Evolutionary conservation across 192 early-diverging fungal species (phyloP), one percentile per base, ranked within the genome.

Genomic region (Oehlia diaphana): DNA sequence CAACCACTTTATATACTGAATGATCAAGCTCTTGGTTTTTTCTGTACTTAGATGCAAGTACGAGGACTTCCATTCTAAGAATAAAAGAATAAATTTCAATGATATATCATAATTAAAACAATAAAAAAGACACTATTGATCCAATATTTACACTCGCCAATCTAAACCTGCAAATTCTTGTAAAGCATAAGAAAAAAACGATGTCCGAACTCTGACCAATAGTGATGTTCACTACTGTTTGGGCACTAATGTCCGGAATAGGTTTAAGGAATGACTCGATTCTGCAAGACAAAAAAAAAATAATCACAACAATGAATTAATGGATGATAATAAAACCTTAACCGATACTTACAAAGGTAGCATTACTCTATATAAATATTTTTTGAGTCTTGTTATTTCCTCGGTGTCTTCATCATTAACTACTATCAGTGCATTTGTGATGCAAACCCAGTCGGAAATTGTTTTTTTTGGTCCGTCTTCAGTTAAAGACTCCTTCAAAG

Each of bases 331-430:
- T 49, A 37, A 69, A 69, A 28, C 42, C 0, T 19, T 2, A 6
- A 14, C 9, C 1, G 70, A 39, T 14, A 53, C 49, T 78, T 78
- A 78, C 49, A 78, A 69, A 26, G 63, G 77, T 2, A 69, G 31
- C 77, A 78, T 78, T 10, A 78, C 77, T 69, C 66, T 4, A 69
- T 78, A 37, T 12, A 78, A 69, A 21, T 69, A 78, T 35, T 66
- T 69, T 35, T 78, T 78, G 5, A 77, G 0, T 35, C 37, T 69
- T 61, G 37, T 78, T 28, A 33, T 1, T 6, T 68, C 49, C 53
- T 50, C 19, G 26, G 1, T 50, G 69, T 68, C 63, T 4, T 35
- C n/a, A 8, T 77, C 44, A 67, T 77, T 67, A 8, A 33, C 62
- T 49, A 67, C 39, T n/a, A 7, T 31, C 2, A 74, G 6, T 1